phyloP scores from a whole-genome alignment of 352 stramenopile species.

The Phytophthora tentaculata region DNA sequence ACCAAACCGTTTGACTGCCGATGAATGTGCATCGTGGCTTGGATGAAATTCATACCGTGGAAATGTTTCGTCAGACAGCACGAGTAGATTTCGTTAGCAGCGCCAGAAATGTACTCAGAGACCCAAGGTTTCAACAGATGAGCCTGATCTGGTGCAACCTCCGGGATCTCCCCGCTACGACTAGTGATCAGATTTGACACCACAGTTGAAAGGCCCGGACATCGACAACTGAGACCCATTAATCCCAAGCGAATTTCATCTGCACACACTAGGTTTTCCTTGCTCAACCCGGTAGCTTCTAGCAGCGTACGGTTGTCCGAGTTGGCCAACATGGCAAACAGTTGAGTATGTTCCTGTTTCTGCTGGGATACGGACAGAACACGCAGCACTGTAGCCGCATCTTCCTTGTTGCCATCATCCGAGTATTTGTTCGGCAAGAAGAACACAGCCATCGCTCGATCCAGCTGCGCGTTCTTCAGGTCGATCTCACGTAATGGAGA shows the following conservation, averaged over 20 bases:
- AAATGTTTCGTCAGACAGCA: conserved; percentile 62
- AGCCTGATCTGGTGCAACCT: conserved; percentile 20
- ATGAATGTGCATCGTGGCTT: conserved; percentile 74
- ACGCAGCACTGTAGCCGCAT: conserved; percentile 80
- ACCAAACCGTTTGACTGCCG: conserved; percentile 74
- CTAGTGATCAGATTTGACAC: conserved; percentile 88
- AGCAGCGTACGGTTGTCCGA: conserved; percentile 82
- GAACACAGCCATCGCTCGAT: conserved; percentile 80
- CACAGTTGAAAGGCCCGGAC: conserved; percentile 79
- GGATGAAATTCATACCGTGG: conserved; percentile 77
- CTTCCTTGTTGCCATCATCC: conserved; percentile 80
- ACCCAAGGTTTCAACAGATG: conserved; percentile 56
- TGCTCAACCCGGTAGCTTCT: conserved; percentile 72
- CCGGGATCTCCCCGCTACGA: conserved; percentile 53
- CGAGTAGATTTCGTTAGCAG: conserved; percentile 86
- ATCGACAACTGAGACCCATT: conserved; percentile 87
- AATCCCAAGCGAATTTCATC: conserved; percentile 83
- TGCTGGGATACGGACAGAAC: conserved; percentile 81
- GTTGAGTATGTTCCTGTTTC: conserved; percentile 63
- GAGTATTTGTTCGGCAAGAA: conserved; percentile 88
- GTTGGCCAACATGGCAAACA: conserved; percentile 88
- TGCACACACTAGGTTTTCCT: conserved; percentile 79
- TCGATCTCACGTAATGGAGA: conserved; percentile 65
- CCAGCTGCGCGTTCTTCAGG: conserved; percentile 62
- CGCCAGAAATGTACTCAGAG: conserved; percentile 78